phyloP scores from a whole-genome alignment of 192 early-diverging fungal species.

The Umbelopsis sp. region DNA sequence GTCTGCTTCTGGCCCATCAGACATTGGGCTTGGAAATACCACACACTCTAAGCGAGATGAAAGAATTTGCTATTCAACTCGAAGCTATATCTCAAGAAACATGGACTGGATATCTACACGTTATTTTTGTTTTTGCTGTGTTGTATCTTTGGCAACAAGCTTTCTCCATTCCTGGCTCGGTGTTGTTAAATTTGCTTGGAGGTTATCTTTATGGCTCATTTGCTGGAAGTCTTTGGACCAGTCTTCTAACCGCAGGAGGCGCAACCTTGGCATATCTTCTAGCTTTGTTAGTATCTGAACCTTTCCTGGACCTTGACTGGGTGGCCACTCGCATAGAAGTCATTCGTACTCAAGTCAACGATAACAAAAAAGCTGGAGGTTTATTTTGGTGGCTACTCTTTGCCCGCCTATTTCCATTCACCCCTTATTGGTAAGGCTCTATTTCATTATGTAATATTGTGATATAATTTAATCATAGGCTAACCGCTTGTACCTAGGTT shows the following conservation, averaged over 20 bases:
- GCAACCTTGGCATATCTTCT: constrained; percentile 34
- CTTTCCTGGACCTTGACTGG: constrained; percentile 34
- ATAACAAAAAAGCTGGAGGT: constrained; percentile 35
- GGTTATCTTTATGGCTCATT: constrained; percentile 37
- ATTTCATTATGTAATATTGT: neutral
- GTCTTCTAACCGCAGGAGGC: constrained; percentile 30
- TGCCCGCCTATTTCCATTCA: constrained; percentile 54
- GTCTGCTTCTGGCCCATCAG: constrained; percentile 25
- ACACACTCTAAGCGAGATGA: constrained; percentile 51
- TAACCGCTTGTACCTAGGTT: constrained; percentile 31
- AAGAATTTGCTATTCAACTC: constrained; percentile 47
- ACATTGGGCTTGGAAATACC: constrained; percentile 40
- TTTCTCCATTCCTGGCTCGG: constrained; percentile 60
- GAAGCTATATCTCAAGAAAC: constrained; percentile 45
- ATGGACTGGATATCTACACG: constrained; percentile 44
- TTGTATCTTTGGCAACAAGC: constrained; percentile 62
- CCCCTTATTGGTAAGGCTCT: constrained; percentile 52
- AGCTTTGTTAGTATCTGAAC: constrained; percentile 33
- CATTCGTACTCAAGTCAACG: constrained; percentile 29
- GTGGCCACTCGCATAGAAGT: constrained; percentile 11
- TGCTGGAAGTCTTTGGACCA: constrained; percentile 27
- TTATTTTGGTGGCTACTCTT: constrained; percentile 58
- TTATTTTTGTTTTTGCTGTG: constrained; percentile 44
- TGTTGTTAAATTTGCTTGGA: constrained; percentile 45
- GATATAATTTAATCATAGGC: neutral